These are phyloP conservation scores for Neurospora hispaniola DNA, from an alignment of 495 filamentous ascomycete species.

Conservation along the genomic window DNA sequence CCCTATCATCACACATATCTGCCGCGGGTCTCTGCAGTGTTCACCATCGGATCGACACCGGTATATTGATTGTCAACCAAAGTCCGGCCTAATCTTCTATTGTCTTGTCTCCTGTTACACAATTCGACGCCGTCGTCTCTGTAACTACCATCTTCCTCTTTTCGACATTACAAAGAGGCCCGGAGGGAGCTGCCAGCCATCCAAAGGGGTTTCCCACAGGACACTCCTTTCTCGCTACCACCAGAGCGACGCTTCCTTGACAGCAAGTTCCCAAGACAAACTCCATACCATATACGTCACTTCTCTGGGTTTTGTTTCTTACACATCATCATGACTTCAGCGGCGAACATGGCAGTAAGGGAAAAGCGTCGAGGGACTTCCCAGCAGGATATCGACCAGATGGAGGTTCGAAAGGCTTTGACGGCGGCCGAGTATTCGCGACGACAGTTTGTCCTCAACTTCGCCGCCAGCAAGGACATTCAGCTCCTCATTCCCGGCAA, in stretches of 20 bases:
- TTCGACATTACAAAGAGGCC: neutral
- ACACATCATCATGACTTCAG: conserved; percentile 9
- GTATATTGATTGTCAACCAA: neutral
- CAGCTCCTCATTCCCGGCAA: conserved; percentile 22
- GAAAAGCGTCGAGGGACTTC: conserved; percentile 15
- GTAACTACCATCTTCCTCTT: neutral
- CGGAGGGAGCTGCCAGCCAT: neutral
- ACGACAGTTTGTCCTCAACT: conserved; percentile 24
- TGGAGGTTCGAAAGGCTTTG: conserved; percentile 21
- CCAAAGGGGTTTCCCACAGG: neutral
- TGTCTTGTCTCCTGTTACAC: neutral
- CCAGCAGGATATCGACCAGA: conserved; percentile 15
- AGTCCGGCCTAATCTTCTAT: neutral
- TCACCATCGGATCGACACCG: neutral
- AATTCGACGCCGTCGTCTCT: neutral
- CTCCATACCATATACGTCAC: neutral
- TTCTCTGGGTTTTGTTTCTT: neutral
- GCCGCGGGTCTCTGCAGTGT: neutral
- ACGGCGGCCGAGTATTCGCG: conserved; percentile 24
- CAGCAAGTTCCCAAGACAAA: neutral
- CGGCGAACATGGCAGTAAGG: conserved; percentile 21
- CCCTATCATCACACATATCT: neutral
- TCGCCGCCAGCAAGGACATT: conserved; percentile 18
- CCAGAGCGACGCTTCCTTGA: neutral
- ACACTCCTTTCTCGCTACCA: neutral